Evolutionary conservation across 495 filamentous ascomycete genomes (phyloP).

Genomic region (Aspergillus hancockii): DNA sequence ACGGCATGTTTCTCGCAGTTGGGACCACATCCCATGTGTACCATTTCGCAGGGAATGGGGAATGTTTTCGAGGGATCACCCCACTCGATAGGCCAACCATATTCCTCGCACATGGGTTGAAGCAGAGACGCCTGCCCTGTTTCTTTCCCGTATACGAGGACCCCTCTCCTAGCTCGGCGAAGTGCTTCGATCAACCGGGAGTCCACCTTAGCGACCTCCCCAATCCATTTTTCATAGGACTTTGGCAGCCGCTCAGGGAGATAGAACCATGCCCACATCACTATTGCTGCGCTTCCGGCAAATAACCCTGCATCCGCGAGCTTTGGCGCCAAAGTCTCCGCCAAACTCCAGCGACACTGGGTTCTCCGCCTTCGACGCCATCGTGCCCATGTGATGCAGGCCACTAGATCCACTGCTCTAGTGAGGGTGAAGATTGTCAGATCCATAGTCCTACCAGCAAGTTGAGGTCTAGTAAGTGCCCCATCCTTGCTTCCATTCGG

Average conservation of each 20-base stretch:
- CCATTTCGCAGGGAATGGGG: conserved; percentile 85
- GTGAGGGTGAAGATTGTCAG: conserved; percentile 79
- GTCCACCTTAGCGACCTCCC: conserved; percentile 77
- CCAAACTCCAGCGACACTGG: conserved; percentile 48
- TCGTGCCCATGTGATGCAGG: conserved; percentile 65
- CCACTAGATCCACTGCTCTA: conserved; percentile 71
- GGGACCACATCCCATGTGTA: conserved; percentile 78
- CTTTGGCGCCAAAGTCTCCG: conserved; percentile 52
- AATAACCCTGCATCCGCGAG: conserved; percentile 73
- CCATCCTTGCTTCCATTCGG: conserved; percentile 32
- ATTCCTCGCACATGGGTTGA: conserved; percentile 73
- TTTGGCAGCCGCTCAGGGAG: conserved; percentile 64
- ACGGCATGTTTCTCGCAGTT: conserved; percentile 80
- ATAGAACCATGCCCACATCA: conserved; percentile 95
- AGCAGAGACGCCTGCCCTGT: conserved; percentile 73
- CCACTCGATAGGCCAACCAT: conserved; percentile 66
- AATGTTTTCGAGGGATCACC: conserved; percentile 73
- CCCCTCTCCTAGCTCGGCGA: conserved; percentile 61
- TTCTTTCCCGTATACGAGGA: conserved; percentile 74
- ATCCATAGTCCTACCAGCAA: conserved; percentile 81
- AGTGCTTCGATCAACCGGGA: conserved; percentile 73
- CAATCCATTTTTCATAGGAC: conserved; percentile 86
- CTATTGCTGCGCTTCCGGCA: conserved; percentile 69
- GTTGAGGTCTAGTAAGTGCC: conserved; percentile 25
- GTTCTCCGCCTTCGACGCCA: conserved; percentile 32